Evolutionary conservation across 768 basidiomycete species (phyloP), one percentile per base, ranked within the genome.

Genomic region (Leccinellum luteum): DNA sequence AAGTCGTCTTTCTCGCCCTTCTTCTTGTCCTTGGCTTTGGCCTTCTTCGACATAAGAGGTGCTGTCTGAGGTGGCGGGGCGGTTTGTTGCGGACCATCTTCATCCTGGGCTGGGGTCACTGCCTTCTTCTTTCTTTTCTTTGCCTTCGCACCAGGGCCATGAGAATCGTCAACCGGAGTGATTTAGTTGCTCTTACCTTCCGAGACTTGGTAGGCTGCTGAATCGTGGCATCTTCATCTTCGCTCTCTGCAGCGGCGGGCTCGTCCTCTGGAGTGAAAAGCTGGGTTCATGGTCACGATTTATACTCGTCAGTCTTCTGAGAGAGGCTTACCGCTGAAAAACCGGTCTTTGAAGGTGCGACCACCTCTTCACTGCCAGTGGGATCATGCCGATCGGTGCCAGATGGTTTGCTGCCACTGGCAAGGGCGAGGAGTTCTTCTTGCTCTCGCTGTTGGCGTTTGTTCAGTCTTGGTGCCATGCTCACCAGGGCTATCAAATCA

Each of bases 361-460:
- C 41, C 2, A 56, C 17, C 35, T 80, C 78, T 13, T 82, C 81
- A 25, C 69, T 75, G 9, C 25, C 25, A 25, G 25, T 25, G 25
- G 74, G 69, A 52, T 51, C 54, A 14, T 57, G 60, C 0, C n/a
- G 58, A 60, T 69, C 62, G n/a, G 35, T 15, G 41, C 10, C 51
- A 17, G 48, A 54, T 0, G 68, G 71, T 19, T 62, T 67, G 5
- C 63, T 69, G 14, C 73, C n/a, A n/a, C 25, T 65, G 2, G 74
- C 65, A 38, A 87, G 78, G 1, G 83, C 80, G 34, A 83, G 78
- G 2, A 95, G 81, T 61, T 95, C 91, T 58, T 94, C 91, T 23
- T 85, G 79, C 66, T 93, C 91, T 48, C 93, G 77, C 66, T 94
- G 90, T 71, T 94, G 92, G 49, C 94, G 81, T 73, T 92, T 95